Percentiles rank a stretch among this genome's conserved stretches.
These are phyloP conservation scores for barley (Hordeum vulgare) DNA, from an alignment of 176 grass and related monocot genomes.

Conservation along the genomic window DNA sequence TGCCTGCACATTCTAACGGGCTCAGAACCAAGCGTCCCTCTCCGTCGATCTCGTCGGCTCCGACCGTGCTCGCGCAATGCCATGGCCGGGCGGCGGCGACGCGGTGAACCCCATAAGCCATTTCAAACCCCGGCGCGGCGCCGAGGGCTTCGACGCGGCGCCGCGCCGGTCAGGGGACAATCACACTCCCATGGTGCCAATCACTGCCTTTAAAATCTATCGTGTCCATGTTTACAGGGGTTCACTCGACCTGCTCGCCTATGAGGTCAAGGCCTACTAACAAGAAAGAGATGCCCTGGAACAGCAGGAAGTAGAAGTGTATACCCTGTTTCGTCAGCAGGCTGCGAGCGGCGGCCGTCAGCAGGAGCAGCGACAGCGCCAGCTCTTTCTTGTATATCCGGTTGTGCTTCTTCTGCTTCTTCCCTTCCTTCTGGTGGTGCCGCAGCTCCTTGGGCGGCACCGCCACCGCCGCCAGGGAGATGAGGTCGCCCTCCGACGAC, in stretches of 20 bases:
- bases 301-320: conserved; percentile 99
- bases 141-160: conserved; percentile 12
- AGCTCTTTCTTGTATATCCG: conserved; percentile 97
- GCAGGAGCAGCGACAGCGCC: conserved; percentile 67
- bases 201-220: conserved; percentile 18
- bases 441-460: conserved; percentile 30
- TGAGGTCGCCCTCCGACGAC: conserved; percentile 79
- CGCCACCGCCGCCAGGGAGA: conserved; percentile 31
- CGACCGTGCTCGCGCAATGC: neutral
- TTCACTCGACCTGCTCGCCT: conserved; percentile 81
- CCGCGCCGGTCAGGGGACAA: neutral
- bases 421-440: conserved; percentile 34
- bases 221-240: conserved; percentile 28
- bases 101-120: neutral
- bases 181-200: neutral
- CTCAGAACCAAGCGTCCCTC: neutral
- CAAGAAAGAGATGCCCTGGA: conserved; percentile 95
- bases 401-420: conserved; percentile 98
- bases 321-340: conserved; percentile 93
- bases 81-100: neutral
- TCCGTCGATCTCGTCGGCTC: neutral
- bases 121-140: neutral
- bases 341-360: conserved; percentile 80
- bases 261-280: conserved; percentile 96
- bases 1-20: neutral